Base-by-base conservation (phyloP, 1,284 basidiomycete genomes). In the Boletus nobilissimus region DNA sequence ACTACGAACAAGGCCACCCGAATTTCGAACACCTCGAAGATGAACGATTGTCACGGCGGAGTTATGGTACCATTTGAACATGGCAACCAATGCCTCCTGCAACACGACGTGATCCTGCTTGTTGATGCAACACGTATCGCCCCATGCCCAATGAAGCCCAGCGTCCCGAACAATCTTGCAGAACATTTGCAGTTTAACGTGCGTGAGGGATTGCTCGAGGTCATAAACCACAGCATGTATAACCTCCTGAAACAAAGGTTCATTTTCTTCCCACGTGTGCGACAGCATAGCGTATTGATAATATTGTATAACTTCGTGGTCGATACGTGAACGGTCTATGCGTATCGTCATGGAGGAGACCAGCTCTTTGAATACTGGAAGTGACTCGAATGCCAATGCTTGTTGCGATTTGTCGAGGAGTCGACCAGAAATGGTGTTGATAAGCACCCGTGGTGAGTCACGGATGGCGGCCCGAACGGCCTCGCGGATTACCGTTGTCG, bases 131-230 rank as follows among this genome's bases (percentile, higher is more conserved):
- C 48, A 70, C 10, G 68, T 70, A 22, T 75, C 74, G 9, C 38
- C 43, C 74, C 70, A 75, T 8, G 70, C 62, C 62, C 70, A 75
- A 3, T 22, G 26, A 10, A 73, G 48, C 5, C 70, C 62, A 9
- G 38, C 48, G 19, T 54, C 48, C 22, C 14, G 63, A 2, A 32
- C 70, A 13, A 19, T 40, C 22, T 29, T 3, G 51, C 71, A 79
- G 57, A 78, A 80, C 18, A 19, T 73, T 24, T 39, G 46, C 13
- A 80, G 57, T 40, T 79, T 80, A n/a, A n/a, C n/a, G n/a, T n/a
- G n/a, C n/a, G n/a, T n/a, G n/a, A n/a, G n/a, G n/a, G n/a, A 51
- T 51, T 13, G 48, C 48, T 22, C 2, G 11, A 7, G n/a, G 7
- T 14, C 43, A 48, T 11, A 54, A 36, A 5, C 40, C 57, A 34